Percentiles rank a stretch among this genome's conserved stretches.
Conservation (phyloP, 139 green algal species). For the Medakamo hakoo region DNA sequence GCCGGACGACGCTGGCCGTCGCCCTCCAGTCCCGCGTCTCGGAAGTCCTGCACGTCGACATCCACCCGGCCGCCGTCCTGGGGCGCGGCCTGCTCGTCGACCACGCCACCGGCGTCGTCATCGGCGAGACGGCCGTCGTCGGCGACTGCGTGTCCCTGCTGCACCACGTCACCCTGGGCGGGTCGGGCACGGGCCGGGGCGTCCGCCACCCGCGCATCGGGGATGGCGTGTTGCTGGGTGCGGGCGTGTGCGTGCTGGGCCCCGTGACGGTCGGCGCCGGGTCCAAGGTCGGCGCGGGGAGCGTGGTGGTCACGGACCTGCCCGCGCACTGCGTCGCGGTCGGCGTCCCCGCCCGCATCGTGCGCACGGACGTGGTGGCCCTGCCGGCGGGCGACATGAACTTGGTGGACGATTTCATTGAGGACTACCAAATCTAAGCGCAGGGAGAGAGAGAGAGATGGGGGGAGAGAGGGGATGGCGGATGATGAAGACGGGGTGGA, state of each 20-base stretch:
- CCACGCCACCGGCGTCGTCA: conserved; percentile 69
- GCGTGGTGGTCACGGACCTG: conserved; percentile 65
- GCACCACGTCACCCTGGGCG: conserved; percentile 90
- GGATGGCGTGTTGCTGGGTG: conserved; percentile 73
- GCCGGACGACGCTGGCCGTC: conserved; percentile 60
- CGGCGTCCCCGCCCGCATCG: conserved; percentile 63
- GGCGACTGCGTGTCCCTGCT: conserved; percentile 89
- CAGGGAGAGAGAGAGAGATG: too few species aligned
- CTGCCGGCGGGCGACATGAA: conserved; percentile 67
- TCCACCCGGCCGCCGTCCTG: conserved; percentile 88
- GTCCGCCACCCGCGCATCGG: conserved; percentile 51
- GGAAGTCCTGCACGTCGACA: conserved; percentile 81
- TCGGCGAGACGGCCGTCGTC: conserved; percentile 87
- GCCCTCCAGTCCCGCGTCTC: conserved; percentile 51
- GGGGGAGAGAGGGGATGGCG: too few species aligned
- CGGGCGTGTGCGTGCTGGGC: conserved; percentile 67
- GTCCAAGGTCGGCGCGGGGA: conserved; percentile 70
- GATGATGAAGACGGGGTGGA: too few species aligned
- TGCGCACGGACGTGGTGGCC: conserved; percentile 34
- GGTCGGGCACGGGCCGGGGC: conserved; percentile 47
- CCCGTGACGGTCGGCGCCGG: conserved; percentile 54
- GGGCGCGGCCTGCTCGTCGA: conserved; percentile 88
- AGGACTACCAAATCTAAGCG: conserved; percentile 61
- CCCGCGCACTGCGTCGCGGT: conserved; percentile 70
- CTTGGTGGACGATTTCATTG: conserved; percentile 48